Conservation (phyloP, 164 flowering plant species). For the Aristolochia californica region DNA sequence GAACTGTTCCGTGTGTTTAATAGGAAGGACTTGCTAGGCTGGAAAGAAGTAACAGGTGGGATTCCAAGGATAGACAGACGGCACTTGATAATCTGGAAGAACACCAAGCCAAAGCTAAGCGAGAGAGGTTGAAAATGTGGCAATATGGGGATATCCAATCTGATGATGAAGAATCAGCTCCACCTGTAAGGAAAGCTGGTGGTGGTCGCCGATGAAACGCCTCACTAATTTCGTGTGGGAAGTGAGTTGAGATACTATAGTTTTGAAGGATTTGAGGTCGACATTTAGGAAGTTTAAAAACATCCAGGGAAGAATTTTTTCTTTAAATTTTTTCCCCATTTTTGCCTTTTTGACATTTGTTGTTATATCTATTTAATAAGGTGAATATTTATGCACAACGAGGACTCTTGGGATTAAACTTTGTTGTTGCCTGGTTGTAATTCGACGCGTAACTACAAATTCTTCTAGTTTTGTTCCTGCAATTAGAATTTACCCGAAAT, state of each 20-base stretch:
- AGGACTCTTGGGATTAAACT: background rate
- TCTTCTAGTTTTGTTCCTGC: no score
- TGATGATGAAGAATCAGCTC: slow-evolving; percentile 76
- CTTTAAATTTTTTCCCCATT: slow-evolving; percentile 1
- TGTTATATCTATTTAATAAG: background rate
- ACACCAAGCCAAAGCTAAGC: slow-evolving; percentile 55
- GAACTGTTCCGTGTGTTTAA: background rate
- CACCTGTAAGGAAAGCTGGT: slow-evolving; percentile 54
- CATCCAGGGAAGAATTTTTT: slow-evolving; percentile 2
- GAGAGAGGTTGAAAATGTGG: slow-evolving; percentile 67
- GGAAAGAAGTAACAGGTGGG: slow-evolving; percentile 81
- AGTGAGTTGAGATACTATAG: slow-evolving; percentile 4
- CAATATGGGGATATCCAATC: slow-evolving; percentile 86
- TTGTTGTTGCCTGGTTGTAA: no score
- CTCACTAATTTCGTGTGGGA: no score
- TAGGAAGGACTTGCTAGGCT: slow-evolving; percentile 93
- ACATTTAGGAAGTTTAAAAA: slow-evolving; percentile 1
- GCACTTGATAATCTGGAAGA: slow-evolving; percentile 68
- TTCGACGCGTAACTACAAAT: no score
- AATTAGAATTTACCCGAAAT: no score
- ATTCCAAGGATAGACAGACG: slow-evolving; percentile 44
- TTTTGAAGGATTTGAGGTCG: background rate
- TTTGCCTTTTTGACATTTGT: slow-evolving; percentile 6
- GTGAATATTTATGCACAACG: background rate
- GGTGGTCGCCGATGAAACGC: slow-evolving; percentile 45